phyloP scores from a whole-genome alignment of 352 stramenopile genomes.

The Phytophthora kernoviae region DNA sequence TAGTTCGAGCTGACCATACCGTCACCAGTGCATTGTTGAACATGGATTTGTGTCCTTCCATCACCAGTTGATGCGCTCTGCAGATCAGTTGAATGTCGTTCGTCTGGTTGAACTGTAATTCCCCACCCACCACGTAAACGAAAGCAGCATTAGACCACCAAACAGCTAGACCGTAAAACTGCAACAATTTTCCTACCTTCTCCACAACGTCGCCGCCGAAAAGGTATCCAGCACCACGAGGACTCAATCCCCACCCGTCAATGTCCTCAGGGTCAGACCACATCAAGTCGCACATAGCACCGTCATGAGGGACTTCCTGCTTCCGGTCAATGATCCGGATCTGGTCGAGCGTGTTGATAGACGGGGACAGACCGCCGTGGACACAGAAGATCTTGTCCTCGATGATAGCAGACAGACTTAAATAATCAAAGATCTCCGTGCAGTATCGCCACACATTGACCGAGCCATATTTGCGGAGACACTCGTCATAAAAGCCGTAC shows the following conservation, averaged over 20 bases:
- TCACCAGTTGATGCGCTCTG: conserved; percentile 97
- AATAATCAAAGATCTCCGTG: conserved; percentile 99
- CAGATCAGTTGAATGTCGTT: conserved; percentile 99
- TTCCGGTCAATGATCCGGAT: conserved; percentile 96
- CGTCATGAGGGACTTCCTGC: conserved; percentile 99
- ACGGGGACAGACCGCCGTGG: conserved; percentile 97
- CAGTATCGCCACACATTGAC: conserved; percentile 99
- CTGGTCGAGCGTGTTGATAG: conserved; percentile 92
- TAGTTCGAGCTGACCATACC: conserved; percentile 99
- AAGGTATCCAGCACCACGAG: conserved; percentile 97
- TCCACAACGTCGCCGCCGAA: conserved; percentile 98
- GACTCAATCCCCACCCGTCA: conserved; percentile 97
- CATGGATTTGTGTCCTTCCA: conserved; percentile 94
- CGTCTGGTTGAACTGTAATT: conserved; percentile 94
- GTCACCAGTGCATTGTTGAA: conserved; percentile 98
- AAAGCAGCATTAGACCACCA: conserved; percentile 8
- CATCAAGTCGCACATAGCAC: conserved; percentile 98
- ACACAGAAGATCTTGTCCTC: conserved; percentile 99
- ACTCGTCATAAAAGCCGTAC: conserved; percentile 99
- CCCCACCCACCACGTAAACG: conserved; percentile 7
- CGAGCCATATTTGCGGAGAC: conserved; percentile 96
- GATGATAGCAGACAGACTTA: conserved; percentile 98
- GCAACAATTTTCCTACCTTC: conserved; percentile 61
- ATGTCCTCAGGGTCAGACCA: conserved; percentile 97
- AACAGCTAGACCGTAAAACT: background rate